Conservation (phyloP, 495 filamentous ascomycete genomes). For the Penicillium flavigenum region DNA sequence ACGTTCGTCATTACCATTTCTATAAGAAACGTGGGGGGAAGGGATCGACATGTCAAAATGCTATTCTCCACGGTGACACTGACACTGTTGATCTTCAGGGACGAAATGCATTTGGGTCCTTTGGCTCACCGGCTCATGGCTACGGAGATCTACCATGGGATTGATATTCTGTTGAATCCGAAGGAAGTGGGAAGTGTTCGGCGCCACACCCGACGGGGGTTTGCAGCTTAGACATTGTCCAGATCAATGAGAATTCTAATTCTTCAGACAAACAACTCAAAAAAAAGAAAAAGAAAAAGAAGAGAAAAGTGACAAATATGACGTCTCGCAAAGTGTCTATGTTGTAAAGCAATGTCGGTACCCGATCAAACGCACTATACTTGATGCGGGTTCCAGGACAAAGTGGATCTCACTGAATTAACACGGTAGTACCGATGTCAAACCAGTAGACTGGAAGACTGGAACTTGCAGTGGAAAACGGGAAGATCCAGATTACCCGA, state of each 20-base stretch:
- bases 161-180: constrained; percentile 38
- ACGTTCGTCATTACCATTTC: background rate
- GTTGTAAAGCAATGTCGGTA: constrained; percentile 15
- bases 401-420: no score
- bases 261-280: background rate
- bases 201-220: constrained; percentile 24
- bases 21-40: background rate
- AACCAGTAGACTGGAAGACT: background rate
- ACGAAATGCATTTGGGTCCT: constrained; percentile 53
- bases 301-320: constrained; percentile 9
- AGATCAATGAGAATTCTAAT: constrained; percentile 8
- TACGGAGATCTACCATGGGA: constrained; percentile 45
- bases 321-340: constrained; percentile 2
- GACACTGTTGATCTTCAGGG: constrained; percentile 34
- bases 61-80: constrained; percentile 2
- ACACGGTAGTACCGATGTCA: constrained; percentile 24
- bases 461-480: background rate
- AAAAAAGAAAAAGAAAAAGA: background rate
- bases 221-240: constrained; percentile 32
- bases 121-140: constrained; percentile 51
- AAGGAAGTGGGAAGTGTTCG: background rate
- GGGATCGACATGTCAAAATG: constrained; percentile 14
- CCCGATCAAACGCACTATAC: constrained; percentile 18
- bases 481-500: constrained; percentile 4
- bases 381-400: constrained; percentile 1